Base-by-base conservation (phyloP, 2,329 filamentous ascomycete species). In the Xylaria sp. region DNA sequence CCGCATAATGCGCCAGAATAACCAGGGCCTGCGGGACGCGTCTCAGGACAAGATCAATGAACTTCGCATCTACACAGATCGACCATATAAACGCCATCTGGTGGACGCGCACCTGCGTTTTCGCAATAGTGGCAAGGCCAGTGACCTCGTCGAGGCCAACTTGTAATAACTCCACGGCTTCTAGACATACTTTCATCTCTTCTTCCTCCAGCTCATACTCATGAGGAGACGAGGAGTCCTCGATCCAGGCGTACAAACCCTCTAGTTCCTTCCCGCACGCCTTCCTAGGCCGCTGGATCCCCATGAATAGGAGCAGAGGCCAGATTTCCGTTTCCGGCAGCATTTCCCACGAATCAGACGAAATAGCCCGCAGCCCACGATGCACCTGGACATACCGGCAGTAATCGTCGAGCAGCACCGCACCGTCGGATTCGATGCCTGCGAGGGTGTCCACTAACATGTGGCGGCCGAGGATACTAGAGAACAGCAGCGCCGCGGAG, bases 381-480 rank as follows among this genome's bases (percentile, higher is more conserved):
- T 71, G 71, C 33, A 73, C 53, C 19, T 64, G 63, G 3, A 73
- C 57, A 47, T 72, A 77, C 25, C 71, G 71, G 5, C 73, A 61
- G 42, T 73, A 78, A n/a, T 71, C 59, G 6, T 55, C 61, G 3
- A 78, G 25, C 51, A 78, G 76, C 1, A 49, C 57, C 8, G 70
- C 67, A 1, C 76, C 63, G 5, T 68, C 63, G 0, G 61, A 21
- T 14, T 66, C 57, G 1, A 71, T 69, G 38, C 64, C 66, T 2
- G 67, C 64, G n/a, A 78, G 62, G 2, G 74, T 73, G 52, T 77
- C 75, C 15, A 72, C 72, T 14, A 78, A 70, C 23, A 76, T 52
- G 45, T 78, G 77, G 37, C 74, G 72, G 19, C 74, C 75, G 1
- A 78, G 68, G 1, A 73, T 57, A 1, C 72, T 69, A 1, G 76